Base-by-base conservation (phyloP, 2,329 filamentous ascomycete species). In the Cladosporium phlei region DNA sequence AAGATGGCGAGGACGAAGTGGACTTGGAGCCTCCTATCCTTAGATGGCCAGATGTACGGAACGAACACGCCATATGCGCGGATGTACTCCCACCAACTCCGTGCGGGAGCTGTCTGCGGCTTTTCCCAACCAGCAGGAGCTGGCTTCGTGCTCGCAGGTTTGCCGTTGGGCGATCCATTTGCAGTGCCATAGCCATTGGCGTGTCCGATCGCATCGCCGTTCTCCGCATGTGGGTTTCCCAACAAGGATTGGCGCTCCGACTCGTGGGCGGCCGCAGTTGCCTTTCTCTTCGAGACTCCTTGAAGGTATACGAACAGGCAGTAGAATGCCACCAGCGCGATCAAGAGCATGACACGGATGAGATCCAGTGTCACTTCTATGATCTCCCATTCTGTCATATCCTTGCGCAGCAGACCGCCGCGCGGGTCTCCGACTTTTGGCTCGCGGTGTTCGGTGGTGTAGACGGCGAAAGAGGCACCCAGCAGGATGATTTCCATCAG, bases 21-120 rank as follows among this genome's bases (percentile, higher is more conserved):
- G 19, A 88, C 55, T 69, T 96, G 85, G 46, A 98, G 74, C 53
- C 74, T 77, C 28, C 75, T 70, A 40, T 88, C 83, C 61, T 91
- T 91, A 59, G 83, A 85, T 1, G 93, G 93, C 93, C 93, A 98
- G 49, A 97, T 79, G 63, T 97, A 98, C 0, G 90, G 91, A 64
- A 97, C 94, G 69, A 98, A 95, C 42, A 96, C 75, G 10, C 85
- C 86, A 66, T 97, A 98, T 35, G 91, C 89, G 53, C 85, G 83
- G 51, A 96, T 73, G 65, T 98, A 98, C 63, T 97, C 90, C 82
- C 86, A 95, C 93, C 93, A 98, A 43, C 83, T 93, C 56, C 86
- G 88, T 56, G 86, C 86, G 2, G 88, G 90, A 7, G 88, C 79
- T 54, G 88, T 91, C 28, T 85, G 85, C 2, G 90, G 90, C 56